These are phyloP conservation scores for Saposhnikovia divaricata DNA, from an alignment of 129 eudicot species.

Conservation along the genomic window DNA sequence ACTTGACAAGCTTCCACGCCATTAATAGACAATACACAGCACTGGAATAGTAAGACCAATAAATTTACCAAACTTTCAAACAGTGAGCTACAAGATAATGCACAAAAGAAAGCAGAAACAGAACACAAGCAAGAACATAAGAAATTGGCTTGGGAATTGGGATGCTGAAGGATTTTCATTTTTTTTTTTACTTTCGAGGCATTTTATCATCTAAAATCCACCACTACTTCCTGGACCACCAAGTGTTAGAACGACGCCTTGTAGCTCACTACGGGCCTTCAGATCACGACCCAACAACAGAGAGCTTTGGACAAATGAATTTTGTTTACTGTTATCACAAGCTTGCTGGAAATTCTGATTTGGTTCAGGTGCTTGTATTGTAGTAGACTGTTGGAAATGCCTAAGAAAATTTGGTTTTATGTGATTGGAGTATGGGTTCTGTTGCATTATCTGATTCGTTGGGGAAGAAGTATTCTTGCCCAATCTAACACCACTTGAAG, in stretches of 20 bases:
- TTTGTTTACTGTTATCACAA: conserved; percentile 20
- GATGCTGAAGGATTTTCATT: neutral
- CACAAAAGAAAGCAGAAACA: neutral
- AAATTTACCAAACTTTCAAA: neutral
- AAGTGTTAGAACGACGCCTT: conserved; percentile 81
- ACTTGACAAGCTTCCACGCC: neutral
- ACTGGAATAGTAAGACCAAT: neutral
- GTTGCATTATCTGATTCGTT: conserved; percentile 25
- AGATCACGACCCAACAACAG: conserved; percentile 30
- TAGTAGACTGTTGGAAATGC: conserved; percentile 21
- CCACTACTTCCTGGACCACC: conserved; percentile 63
- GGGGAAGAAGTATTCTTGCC: conserved; percentile 30
- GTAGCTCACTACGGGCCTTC: conserved; percentile 46
- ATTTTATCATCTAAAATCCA: neutral
- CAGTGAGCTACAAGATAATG: neutral
- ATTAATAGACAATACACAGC: neutral
- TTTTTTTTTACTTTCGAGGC: too few species aligned
- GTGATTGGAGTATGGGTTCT: conserved; percentile 17
- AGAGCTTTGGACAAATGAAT: conserved; percentile 21
- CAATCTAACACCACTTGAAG: conserved; percentile 31
- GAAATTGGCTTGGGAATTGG: neutral
- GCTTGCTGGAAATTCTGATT: neutral
- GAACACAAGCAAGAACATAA: neutral
- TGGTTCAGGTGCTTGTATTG: conserved; percentile 6
- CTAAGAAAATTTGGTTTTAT: conserved; percentile 24